These are phyloP conservation scores for Ramularia endophylla DNA, from an alignment of 2,329 filamentous ascomycete genomes.

Conservation along the genomic window DNA sequence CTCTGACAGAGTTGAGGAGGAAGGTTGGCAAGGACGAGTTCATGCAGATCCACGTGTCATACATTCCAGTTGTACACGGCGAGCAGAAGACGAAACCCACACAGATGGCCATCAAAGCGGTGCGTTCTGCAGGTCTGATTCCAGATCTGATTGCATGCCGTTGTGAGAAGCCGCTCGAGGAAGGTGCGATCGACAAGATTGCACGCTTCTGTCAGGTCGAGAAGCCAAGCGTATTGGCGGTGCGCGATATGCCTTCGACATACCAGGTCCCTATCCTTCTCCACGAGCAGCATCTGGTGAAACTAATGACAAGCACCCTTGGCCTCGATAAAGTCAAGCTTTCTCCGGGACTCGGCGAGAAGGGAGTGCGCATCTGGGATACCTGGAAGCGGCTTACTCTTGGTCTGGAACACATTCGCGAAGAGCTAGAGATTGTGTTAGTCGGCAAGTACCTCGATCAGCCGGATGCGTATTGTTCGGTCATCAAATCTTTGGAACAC, in stretches of 20 bases:
- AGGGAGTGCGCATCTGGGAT: slow-evolving; percentile 67
- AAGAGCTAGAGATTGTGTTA: slow-evolving; percentile 72
- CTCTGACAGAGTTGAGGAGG: slow-evolving; percentile 70
- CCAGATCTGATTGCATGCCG: slow-evolving; percentile 78
- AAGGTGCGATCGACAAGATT: slow-evolving; percentile 75
- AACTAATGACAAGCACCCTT: slow-evolving; percentile 60
- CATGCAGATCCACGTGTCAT: slow-evolving; percentile 81
- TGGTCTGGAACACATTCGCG: slow-evolving; percentile 59
- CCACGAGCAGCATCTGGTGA: slow-evolving; percentile 69
- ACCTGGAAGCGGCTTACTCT: slow-evolving; percentile 70
- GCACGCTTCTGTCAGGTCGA: slow-evolving; percentile 86
- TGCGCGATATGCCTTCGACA: slow-evolving; percentile 81
- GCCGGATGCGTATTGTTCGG: slow-evolving; percentile 78
- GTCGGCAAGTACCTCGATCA: slow-evolving; percentile 89
- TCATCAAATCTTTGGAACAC: slow-evolving; percentile 85
- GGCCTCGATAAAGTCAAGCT: slow-evolving; percentile 51
- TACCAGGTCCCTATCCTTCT: slow-evolving; percentile 96
- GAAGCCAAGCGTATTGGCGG: slow-evolving; percentile 73
- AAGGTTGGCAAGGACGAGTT: slow-evolving; percentile 73
- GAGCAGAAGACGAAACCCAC: slow-evolving; percentile 98
- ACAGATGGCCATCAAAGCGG: slow-evolving; percentile 78
- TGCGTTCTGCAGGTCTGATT: slow-evolving; percentile 68
- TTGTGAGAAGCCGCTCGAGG: slow-evolving; percentile 70
- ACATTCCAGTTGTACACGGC: slow-evolving; percentile 68
- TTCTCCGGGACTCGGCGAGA: slow-evolving; percentile 49